A percentile compares a stretch with the other conserved stretches of the same genome.
Evolutionary conservation across 208 protist genomes (phyloP).

Genomic region (Leishmania amazonensis): DNA sequence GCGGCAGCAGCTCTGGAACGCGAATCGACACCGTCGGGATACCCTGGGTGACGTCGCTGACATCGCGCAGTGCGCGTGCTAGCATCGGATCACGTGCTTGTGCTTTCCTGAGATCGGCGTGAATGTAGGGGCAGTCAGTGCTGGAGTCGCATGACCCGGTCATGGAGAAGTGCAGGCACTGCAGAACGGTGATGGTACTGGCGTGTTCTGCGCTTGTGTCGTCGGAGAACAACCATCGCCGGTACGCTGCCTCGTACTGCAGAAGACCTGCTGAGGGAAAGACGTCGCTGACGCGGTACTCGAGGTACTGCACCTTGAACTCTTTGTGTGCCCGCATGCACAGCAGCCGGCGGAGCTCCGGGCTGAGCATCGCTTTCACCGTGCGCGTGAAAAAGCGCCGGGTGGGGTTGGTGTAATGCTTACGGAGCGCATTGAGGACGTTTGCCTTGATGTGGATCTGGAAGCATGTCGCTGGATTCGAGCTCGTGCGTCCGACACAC

Average conservation of each 20-base stretch:
- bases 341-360: slow-evolving; percentile 48
- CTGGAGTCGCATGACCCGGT: slow-evolving; percentile 37
- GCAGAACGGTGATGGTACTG: slow-evolving; percentile 32
- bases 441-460: slow-evolving; percentile 56
- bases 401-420: slow-evolving; percentile 46
- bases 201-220: slow-evolving; percentile 26
- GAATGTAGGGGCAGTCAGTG: slow-evolving; percentile 43
- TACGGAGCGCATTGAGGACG: slow-evolving; percentile 47
- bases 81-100: slow-evolving; percentile 52
- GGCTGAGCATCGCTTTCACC: slow-evolving; percentile 46
- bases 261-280: slow-evolving; percentile 42
- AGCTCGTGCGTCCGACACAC: slow-evolving; percentile 45
- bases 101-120: slow-evolving; percentile 42
- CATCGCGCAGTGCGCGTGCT: slow-evolving; percentile 37
- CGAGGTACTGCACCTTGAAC: slow-evolving; percentile 64
- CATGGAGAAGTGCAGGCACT: slow-evolving; percentile 44
- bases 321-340: slow-evolving; percentile 44
- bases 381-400: slow-evolving; percentile 51
- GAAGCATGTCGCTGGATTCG: slow-evolving; percentile 49
- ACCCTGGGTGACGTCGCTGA: slow-evolving; percentile 31
- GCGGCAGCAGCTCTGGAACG: slow-evolving; percentile 14
- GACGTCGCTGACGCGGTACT: slow-evolving; percentile 54
- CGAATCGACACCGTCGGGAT: not conserved
- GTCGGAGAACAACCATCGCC: slow-evolving; percentile 52
- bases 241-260: slow-evolving; percentile 52